A percentile compares a stretch with the other conserved stretches of the same genome.
phyloP scores from a whole-genome alignment of 805 yeast genomes.

The Isabelozyma pseudorhagii region DNA sequence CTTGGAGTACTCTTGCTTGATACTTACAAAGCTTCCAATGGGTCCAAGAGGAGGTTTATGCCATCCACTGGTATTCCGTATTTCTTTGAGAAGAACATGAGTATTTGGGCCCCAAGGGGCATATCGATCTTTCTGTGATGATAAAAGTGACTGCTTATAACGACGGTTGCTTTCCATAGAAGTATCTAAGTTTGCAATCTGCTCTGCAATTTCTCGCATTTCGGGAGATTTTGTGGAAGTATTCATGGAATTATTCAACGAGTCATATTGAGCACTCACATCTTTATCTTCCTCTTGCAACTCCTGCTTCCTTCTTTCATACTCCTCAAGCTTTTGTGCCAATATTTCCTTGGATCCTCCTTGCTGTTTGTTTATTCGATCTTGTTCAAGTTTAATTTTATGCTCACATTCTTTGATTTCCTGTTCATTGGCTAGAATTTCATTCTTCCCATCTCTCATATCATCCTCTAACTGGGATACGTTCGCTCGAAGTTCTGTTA shows the following conservation, averaged over 20 bases:
- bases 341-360: constrained; percentile 44
- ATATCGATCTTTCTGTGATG: constrained; percentile 29
- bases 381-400: constrained; percentile 30
- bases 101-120: constrained; percentile 53
- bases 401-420: constrained; percentile 18
- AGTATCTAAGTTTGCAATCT: constrained; percentile 7
- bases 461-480: neutral
- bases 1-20: constrained; percentile 49
- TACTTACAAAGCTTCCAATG: constrained; percentile 56
- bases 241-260: constrained; percentile 8
- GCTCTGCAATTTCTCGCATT: constrained; percentile 23
- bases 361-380: constrained; percentile 34
- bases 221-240: constrained; percentile 10
- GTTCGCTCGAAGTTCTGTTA: neutral
- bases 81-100: constrained; percentile 37
- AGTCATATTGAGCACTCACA: constrained; percentile 6
- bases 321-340: constrained; percentile 11
- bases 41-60: constrained; percentile 73
- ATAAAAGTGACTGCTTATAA: constrained; percentile 9
- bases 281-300: constrained; percentile 16
- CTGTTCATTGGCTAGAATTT: constrained; percentile 13
- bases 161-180: constrained; percentile 5
- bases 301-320: constrained; percentile 15
- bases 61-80: constrained; percentile 24
- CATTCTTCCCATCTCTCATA: constrained; percentile 9